Conservation (phyloP, 2,329 filamentous ascomycete genomes). For the Cordyceps cateniannulata region DNA sequence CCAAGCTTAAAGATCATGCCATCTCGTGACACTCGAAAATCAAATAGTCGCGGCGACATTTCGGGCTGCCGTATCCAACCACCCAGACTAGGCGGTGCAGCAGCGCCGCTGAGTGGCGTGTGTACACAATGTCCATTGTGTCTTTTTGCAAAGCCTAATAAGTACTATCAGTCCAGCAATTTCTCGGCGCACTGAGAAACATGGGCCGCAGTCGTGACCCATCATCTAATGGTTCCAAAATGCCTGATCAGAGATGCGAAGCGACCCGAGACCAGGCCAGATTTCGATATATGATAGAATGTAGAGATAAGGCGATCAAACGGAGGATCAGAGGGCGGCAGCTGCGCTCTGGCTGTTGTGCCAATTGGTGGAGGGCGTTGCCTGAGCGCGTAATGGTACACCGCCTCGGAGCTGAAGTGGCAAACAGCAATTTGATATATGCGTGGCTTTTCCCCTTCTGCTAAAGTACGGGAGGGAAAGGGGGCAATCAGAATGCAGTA, state of each 20-base stretch:
- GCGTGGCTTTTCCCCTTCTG: neutral
- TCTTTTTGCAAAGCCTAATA: neutral
- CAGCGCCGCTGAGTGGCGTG: neutral
- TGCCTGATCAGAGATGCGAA: neutral
- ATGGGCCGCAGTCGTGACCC: neutral
- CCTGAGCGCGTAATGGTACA: neutral
- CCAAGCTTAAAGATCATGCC: neutral
- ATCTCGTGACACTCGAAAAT: neutral
- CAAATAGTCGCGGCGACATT: neutral
- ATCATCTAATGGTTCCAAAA: neutral
- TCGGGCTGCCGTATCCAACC: neutral
- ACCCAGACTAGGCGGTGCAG: neutral
- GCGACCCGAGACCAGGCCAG: neutral
- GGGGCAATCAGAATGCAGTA: neutral
- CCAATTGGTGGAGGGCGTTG: neutral
- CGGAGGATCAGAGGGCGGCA: neutral
- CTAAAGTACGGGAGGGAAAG: neutral
- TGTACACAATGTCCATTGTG: neutral
- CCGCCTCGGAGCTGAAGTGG: conserved; percentile 1
- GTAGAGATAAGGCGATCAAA: neutral
- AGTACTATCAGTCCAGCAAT: too few relatives aligned
- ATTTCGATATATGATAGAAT: conserved; percentile 1
- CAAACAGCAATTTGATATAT: neutral
- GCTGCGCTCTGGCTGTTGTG: neutral
- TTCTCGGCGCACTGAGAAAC: neutral